These are phyloP conservation scores for Aureobasidium sp. DNA, from an alignment of 2,329 filamentous ascomycete species.

Conservation along the genomic window DNA sequence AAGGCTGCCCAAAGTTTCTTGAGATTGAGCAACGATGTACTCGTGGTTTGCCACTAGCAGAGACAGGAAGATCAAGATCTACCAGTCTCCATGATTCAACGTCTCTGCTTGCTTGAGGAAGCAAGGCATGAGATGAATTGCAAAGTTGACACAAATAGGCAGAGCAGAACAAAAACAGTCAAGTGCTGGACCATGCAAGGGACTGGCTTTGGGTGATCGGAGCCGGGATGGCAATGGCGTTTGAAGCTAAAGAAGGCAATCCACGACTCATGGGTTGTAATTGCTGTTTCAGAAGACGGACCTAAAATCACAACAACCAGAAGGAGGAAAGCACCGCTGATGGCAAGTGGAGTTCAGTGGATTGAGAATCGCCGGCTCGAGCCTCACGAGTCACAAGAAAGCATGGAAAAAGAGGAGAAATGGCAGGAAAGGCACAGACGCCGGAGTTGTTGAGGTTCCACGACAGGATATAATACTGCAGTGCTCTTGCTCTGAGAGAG, in stretches of 20 bases:
- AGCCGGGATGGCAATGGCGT: not conserved
- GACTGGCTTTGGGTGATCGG: not conserved
- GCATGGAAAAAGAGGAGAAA: not conserved
- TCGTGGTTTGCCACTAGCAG: not conserved
- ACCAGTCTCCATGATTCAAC: not conserved
- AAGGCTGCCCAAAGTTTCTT: not conserved
- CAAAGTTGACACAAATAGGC: not conserved
- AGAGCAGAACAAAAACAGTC: not conserved
- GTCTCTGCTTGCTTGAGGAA: not conserved
- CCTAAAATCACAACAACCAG: not conserved
- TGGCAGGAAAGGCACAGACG: not conserved
- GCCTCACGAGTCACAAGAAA: not conserved
- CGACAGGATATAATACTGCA: not conserved
- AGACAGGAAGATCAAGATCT: not conserved
- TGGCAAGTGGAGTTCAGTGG: not conserved
- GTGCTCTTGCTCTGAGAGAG: not conserved
- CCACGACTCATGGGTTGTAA: not conserved
- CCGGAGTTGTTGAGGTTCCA: conserved; percentile 1
- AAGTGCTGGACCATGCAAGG: not conserved
- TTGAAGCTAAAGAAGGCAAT: not conserved
- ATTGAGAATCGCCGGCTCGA: not conserved
- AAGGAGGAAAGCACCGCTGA: not conserved
- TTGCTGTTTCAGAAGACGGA: not conserved
- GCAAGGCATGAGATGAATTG: not conserved
- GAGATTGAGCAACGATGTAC: not conserved